Evolutionary conservation across 495 filamentous ascomycete genomes (phyloP).

Genomic region (Penicillium riverlandense): DNA sequence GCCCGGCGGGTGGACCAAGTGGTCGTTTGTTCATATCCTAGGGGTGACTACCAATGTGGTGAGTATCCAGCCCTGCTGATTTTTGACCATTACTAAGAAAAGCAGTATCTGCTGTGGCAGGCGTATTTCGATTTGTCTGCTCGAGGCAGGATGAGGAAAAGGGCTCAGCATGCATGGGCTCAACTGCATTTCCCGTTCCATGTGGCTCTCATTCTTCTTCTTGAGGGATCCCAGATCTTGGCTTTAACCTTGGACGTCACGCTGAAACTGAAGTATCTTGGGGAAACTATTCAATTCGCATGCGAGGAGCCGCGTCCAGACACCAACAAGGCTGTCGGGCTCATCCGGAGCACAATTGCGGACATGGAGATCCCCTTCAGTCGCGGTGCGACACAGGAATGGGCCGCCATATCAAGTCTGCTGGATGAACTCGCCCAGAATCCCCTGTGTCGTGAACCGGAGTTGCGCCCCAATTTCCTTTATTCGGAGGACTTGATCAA

Average conservation of each 20-base stretch:
- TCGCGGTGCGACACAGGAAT: slow-evolving; percentile 25
- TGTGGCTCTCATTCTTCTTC: slow-evolving; percentile 52
- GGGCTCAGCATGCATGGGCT: slow-evolving; percentile 57
- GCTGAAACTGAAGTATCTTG: slow-evolving; percentile 30
- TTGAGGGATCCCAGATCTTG: slow-evolving; percentile 48
- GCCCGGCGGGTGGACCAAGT: slow-evolving; percentile 41
- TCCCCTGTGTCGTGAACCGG: slow-evolving; percentile 19
- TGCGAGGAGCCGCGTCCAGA: slow-evolving; percentile 33
- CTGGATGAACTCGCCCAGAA: slow-evolving; percentile 24
- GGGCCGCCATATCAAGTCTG: slow-evolving; percentile 24
- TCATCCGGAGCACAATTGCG: slow-evolving; percentile 31
- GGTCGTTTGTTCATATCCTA: slow-evolving; percentile 45
- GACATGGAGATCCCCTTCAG: slow-evolving; percentile 40
- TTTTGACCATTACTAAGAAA: background rate
- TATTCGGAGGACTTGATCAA: slow-evolving; percentile 21
- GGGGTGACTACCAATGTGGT: slow-evolving; percentile 41
- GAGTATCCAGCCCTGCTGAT: slow-evolving; percentile 21
- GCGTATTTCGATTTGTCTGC: slow-evolving; percentile 60
- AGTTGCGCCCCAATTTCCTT: slow-evolving; percentile 6
- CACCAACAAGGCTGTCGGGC: slow-evolving; percentile 15
- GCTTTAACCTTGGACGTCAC: slow-evolving; percentile 34
- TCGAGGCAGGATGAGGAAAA: slow-evolving; percentile 33
- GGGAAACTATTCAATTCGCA: slow-evolving; percentile 31
- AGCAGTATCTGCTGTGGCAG: slow-evolving; percentile 60
- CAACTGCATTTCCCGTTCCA: slow-evolving; percentile 67